phyloP scores from a whole-genome alignment of 164 flowering plant genomes.

The Paratinospora sagittata region DNA sequence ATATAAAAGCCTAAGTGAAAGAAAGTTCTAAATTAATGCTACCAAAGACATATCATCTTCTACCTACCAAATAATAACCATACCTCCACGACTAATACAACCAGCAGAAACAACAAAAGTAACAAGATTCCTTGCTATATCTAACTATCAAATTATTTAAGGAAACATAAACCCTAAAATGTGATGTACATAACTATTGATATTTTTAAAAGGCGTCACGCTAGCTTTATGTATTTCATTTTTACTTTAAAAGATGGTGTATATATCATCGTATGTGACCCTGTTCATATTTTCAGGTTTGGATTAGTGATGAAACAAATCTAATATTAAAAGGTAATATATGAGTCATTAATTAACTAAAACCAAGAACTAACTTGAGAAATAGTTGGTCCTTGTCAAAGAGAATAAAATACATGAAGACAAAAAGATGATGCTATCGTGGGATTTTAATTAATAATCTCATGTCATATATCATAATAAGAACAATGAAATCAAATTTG shows the following conservation, averaged over 20 bases:
- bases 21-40: not conserved
- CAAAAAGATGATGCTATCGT: no score
- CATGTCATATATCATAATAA: not conserved
- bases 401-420: not conserved
- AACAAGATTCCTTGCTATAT: not conserved
- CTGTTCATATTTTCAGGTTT: no score
- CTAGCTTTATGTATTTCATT: no score
- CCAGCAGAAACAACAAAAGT: not conserved
- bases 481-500: not conserved
- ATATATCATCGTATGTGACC: no score
- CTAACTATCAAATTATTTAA: not conserved
- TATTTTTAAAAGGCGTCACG: no score
- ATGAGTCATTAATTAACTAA: not conserved
- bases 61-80: slow-evolving; percentile 33
- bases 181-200: not conserved
- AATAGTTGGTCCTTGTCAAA: not conserved
- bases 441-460: slow-evolving; percentile 2
- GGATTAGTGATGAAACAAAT: not conserved
- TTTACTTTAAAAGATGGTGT: no score
- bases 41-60: slow-evolving; percentile 10
- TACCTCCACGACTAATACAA: not conserved
- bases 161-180: not conserved
- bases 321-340: not conserved
- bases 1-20: not conserved
- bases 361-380: not conserved